phyloP scores from a whole-genome alignment of 495 filamentous ascomycete species.

The Xylaria castorea region DNA sequence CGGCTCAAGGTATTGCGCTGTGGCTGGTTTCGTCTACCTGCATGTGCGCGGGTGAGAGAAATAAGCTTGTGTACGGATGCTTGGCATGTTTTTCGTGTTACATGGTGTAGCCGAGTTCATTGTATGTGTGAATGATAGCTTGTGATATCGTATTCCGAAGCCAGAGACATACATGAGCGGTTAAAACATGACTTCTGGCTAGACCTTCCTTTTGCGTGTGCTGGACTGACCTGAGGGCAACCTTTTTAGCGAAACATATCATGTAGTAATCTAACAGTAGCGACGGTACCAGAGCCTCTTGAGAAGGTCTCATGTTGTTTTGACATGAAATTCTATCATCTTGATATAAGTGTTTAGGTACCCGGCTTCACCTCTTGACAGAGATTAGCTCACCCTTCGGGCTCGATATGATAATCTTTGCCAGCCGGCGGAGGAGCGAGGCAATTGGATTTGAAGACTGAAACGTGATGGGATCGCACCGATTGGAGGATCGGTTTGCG shows the following conservation, averaged over 20 bases:
- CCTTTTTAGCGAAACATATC: neutral
- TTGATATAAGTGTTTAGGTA: neutral
- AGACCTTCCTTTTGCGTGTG: neutral
- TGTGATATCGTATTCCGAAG: neutral
- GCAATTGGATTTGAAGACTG: neutral
- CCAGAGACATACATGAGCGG: neutral
- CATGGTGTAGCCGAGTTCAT: neutral
- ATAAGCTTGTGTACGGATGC: neutral
- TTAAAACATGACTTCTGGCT: neutral
- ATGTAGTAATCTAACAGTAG: too few species aligned
- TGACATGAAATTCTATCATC: neutral
- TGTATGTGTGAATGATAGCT: neutral
- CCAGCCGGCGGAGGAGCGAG: neutral
- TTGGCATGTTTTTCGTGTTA: neutral
- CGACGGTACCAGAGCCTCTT: neutral
- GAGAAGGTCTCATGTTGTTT: neutral
- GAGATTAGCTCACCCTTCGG: neutral
- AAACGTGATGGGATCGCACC: slow-evolving; percentile 13
- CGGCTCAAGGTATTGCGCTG: neutral
- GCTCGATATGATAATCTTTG: too few species aligned
- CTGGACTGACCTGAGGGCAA: neutral
- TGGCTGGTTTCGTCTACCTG: neutral
- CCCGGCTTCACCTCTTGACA: neutral
- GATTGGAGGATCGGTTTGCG: slow-evolving; percentile 18
- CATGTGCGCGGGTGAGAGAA: neutral